Evolutionary conservation across 768 basidiomycete genomes (phyloP).

Genomic region (Xerocomus spinulosus): DNA sequence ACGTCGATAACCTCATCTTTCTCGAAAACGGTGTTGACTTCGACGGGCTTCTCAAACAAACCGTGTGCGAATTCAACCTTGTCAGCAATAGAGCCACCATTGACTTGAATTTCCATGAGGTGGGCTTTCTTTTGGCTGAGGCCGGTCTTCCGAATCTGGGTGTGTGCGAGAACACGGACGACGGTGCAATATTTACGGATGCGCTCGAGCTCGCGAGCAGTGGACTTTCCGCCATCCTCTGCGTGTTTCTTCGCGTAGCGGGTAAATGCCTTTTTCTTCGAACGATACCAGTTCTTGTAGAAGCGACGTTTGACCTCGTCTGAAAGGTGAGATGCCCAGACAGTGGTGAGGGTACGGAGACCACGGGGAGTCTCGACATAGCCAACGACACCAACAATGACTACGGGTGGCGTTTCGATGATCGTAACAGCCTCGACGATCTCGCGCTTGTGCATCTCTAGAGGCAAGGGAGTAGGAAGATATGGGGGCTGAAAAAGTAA

Average conservation of each 20-base stretch:
- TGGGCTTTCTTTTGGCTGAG: slow-evolving; percentile 99
- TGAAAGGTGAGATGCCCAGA: slow-evolving; percentile 96
- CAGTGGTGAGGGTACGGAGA: slow-evolving; percentile 96
- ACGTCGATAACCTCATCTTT: slow-evolving; percentile 95
- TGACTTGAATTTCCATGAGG: slow-evolving; percentile 99
- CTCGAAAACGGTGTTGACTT: slow-evolving; percentile 84
- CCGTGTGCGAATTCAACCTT: slow-evolving; percentile 95
- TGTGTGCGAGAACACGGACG: slow-evolving; percentile 98
- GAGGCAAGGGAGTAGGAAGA: slow-evolving; percentile 1
- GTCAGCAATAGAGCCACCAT: slow-evolving; percentile 93
- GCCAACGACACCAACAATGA: slow-evolving; percentile 96
- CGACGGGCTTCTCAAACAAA: slow-evolving; percentile 95
- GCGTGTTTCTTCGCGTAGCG: slow-evolving; percentile 99
- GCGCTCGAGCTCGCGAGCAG: slow-evolving; percentile 94
- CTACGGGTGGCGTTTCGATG: slow-evolving; percentile 94
- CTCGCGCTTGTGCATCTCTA: slow-evolving; percentile 99
- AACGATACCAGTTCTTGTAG: slow-evolving; percentile 99
- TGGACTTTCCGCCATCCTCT: slow-evolving; percentile 88
- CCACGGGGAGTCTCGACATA: slow-evolving; percentile 99
- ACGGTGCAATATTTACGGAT: slow-evolving; percentile 99
- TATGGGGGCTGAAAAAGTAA: not conserved
- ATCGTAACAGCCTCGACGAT: slow-evolving; percentile 97
- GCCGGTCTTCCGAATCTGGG: slow-evolving; percentile 97
- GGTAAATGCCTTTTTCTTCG: slow-evolving; percentile 99
- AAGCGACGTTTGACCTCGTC: slow-evolving; percentile 98